These are phyloP conservation scores for Elaeagnus macrophylla DNA, from an alignment of 306 rosid species.

Conservation along the genomic window DNA sequence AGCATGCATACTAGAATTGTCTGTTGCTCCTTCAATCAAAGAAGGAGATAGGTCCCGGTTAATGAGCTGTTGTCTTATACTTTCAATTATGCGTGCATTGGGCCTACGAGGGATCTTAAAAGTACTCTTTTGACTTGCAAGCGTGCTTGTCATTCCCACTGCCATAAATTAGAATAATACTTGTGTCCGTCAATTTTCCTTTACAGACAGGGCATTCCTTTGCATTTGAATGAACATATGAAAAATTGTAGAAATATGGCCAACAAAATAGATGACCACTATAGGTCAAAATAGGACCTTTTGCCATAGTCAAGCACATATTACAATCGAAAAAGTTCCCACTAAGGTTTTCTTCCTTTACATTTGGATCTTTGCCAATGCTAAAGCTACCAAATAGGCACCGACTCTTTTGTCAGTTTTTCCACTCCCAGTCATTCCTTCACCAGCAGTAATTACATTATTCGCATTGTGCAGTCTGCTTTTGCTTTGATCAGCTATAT, in stretches of 20 bases:
- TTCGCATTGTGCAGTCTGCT: slow-evolving; percentile 3
- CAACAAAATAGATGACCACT: slow-evolving; percentile 92
- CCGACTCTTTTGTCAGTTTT: slow-evolving; percentile 20
- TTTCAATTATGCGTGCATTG: slow-evolving; percentile 43
- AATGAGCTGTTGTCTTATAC: slow-evolving; percentile 39
- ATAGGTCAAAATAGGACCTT: slow-evolving; percentile 63
- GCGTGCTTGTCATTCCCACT: slow-evolving; percentile 16
- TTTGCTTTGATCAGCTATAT: slow-evolving; percentile 12
- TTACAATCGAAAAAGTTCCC: slow-evolving; percentile 56
- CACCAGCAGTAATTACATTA: slow-evolving; percentile 17
- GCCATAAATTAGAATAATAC: slow-evolving; percentile 65
- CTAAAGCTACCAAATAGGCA: slow-evolving; percentile 38
- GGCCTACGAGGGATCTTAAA: slow-evolving; percentile 53
- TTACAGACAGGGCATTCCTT: slow-evolving; percentile 68
- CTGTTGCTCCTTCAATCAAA: slow-evolving; percentile 30
- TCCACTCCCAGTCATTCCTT: slow-evolving; percentile 1
- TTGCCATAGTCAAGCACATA: slow-evolving; percentile 44
- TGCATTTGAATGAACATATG: slow-evolving; percentile 34
- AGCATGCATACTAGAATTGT: slow-evolving; percentile 10
- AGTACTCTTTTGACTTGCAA: slow-evolving; percentile 18
- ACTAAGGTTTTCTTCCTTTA: slow-evolving; percentile 6
- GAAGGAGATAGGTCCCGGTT: slow-evolving; percentile 36
- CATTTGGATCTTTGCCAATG: slow-evolving; percentile 36
- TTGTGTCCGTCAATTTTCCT: slow-evolving; percentile 50
- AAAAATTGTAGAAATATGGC: slow-evolving; percentile 56